phyloP scores from a whole-genome alignment of 164 flowering plant species.

The Buxus sempervirens region DNA sequence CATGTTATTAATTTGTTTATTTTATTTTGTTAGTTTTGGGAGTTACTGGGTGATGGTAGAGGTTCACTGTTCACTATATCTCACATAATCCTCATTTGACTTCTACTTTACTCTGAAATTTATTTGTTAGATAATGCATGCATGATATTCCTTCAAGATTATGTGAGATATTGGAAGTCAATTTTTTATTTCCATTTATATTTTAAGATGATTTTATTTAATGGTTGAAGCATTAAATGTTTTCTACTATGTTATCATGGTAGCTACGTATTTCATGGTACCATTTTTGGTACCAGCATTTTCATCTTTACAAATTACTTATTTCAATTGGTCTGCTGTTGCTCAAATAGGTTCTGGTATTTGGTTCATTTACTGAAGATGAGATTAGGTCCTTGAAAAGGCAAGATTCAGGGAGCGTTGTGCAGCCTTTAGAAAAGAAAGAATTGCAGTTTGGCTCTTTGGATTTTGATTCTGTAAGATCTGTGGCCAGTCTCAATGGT shows the following conservation, averaged over 20 bases:
- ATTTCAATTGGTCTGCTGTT: neutral
- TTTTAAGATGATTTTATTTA: no score
- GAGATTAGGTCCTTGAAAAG: conserved; percentile 50
- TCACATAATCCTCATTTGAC: no score
- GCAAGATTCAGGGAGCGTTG: conserved; percentile 28
- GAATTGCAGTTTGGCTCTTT: conserved; percentile 57
- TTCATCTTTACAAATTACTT: neutral
- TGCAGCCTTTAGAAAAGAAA: conserved; percentile 27
- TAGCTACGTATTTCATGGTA: neutral
- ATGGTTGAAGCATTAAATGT: no score
- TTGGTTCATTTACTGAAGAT: conserved; percentile 90
- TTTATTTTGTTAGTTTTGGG: no score
- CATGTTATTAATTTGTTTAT: no score
- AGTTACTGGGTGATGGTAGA: no score
- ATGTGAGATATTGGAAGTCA: no score
- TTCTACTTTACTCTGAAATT: no score
- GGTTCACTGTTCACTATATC: no score
- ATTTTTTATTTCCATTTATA: no score
- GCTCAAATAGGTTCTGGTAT: conserved; percentile 45
- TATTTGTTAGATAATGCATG: no score
- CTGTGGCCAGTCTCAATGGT: conserved; percentile 21
- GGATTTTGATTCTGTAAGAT: conserved; percentile 33
- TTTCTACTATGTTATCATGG: neutral
- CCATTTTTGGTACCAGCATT: neutral
- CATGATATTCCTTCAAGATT: no score